Base-by-base conservation (phyloP, 176 grass and related monocot species). In the sorghum (Sorghum bicolor) region DNA sequence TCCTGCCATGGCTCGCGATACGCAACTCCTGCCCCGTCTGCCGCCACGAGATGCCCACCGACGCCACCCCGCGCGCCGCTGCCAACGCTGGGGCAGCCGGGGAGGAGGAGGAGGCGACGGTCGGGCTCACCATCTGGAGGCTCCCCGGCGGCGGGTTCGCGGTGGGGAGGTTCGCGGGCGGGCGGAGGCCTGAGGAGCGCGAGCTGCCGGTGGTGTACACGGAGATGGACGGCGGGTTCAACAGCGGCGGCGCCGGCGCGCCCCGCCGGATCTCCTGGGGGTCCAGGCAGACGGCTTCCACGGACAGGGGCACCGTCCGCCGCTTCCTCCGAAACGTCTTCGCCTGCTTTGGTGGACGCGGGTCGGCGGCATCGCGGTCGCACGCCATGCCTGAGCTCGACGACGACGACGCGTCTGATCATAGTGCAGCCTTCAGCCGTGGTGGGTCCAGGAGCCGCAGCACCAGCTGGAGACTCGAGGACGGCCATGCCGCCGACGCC, bases 91-190 rank as follows among this genome's bases (percentile, higher is more conserved):
- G 36, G 24, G 37, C 11, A 0, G 75, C n/a, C 6, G 71, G 28
- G 1, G 84, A 90, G 60, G 97, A 90, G 60, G 97, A 90, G n/a
- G 97, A 94, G 70, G 82, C 79, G 22, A 81, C 89, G 0, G 89
- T 99, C 2, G 97, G 97, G 0, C 88, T 99, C 8, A 96, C 97
- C 28, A 96, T 99, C 39, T 99, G 97, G 97, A 92, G 97, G 86
- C 85, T 99, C 19, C 97, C 97, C 0, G 97, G 97, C 14, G 97
- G 93, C 0, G 97, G 97, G 0, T 99, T 99, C n/a, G 97, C 97
- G 0, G 93, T 99, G 0, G 97, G 97, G 13, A 84, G 97, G 84
- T 99, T 99, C 15, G 79, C 91, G 0, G 93, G 93, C 0, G 86
- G 91, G 2, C 90, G 93, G 80, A 90, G 91, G 36, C 85, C 97